Conservation (phyloP, 805 yeast species). For the Barnettozyma pratensis region DNA sequence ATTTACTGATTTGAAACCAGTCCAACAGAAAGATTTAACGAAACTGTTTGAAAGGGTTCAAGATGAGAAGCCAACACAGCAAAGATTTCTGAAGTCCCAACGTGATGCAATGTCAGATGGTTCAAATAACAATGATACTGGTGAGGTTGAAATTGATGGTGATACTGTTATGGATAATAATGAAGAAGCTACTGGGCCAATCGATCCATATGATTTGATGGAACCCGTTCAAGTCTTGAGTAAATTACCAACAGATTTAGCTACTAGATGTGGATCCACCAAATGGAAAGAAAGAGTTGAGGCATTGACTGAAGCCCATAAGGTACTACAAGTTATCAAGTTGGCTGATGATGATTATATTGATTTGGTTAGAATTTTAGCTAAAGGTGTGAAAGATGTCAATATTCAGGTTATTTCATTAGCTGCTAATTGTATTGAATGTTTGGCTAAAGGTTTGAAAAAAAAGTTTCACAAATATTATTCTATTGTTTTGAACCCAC, state of each 20-base stretch:
- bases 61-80: constrained; percentile 42
- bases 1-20: constrained; percentile 76
- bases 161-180: constrained; percentile 25
- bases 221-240: constrained; percentile 65
- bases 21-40: constrained; percentile 81
- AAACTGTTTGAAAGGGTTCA: constrained; percentile 56
- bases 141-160: constrained; percentile 12
- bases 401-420: constrained; percentile 80
- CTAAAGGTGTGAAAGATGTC: constrained; percentile 80
- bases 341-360: constrained; percentile 60
- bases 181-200: constrained; percentile 19
- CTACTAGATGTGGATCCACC: constrained; percentile 47
- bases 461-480: constrained; percentile 50
- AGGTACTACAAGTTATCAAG: constrained; percentile 47
- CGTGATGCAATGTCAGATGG: constrained; percentile 34
- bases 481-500: constrained; percentile 46
- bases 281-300: constrained; percentile 95
- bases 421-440: constrained; percentile 63
- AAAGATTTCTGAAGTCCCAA: constrained; percentile 51
- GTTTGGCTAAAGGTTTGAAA: constrained; percentile 63
- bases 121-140: constrained; percentile 5
- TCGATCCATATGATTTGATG: constrained; percentile 68
- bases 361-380: constrained; percentile 54
- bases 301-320: constrained; percentile 59
- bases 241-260: constrained; percentile 61